Evolutionary conservation across 257 asterid species (phyloP), one percentile per base, ranked within the genome.

Genomic region (Salvia splendens): DNA sequence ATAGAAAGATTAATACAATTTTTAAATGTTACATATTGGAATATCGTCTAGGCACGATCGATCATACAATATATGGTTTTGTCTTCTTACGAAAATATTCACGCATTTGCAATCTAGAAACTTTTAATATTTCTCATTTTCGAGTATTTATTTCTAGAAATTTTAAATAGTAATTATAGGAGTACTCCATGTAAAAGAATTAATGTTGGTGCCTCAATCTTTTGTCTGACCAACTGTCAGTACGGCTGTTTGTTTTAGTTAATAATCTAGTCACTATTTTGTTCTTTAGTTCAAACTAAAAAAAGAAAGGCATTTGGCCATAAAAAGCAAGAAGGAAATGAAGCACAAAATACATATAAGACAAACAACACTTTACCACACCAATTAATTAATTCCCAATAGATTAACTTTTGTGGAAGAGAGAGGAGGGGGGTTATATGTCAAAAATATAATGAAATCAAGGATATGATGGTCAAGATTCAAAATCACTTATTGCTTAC

Each of bases 261-360:
- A 51, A 69, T 61, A 65, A 57, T 74, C 77, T 60, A 74, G 80
- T 78, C 83, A 70, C 49, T 45, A 59, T 16, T 74, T 61, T 73
- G 76, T 60, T 46, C 14, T 58, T 36, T 73, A 38, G 50, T 63
- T 3, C 11, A 16, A 38, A 15, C 11, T 4, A n/a, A n/a, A 47
- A 4, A 12, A 0, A 46, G 0, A 46, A 4, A 46, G 8, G 4
- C 16, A n/a, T n/a, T 8, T 51, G 58, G 10, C 35, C n/a, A 17
- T 8, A 20, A 5, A 38, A 54, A 2, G 4, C 4, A 14, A 11
- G 0, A n/a, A 12, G 9, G 8, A 15, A 58, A 45, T 72, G 67
- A 55, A 46, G 51, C 49, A 42, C 61, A 61, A 17, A 70, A 14
- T 53, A 11, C 71, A 45, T 14, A 40, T 50, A 33, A 28, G 72